Evolutionary conservation across 208 protist species (phyloP), one percentile per base, ranked within the genome.

Genomic region (Novymonas esmeraldas): DNA sequence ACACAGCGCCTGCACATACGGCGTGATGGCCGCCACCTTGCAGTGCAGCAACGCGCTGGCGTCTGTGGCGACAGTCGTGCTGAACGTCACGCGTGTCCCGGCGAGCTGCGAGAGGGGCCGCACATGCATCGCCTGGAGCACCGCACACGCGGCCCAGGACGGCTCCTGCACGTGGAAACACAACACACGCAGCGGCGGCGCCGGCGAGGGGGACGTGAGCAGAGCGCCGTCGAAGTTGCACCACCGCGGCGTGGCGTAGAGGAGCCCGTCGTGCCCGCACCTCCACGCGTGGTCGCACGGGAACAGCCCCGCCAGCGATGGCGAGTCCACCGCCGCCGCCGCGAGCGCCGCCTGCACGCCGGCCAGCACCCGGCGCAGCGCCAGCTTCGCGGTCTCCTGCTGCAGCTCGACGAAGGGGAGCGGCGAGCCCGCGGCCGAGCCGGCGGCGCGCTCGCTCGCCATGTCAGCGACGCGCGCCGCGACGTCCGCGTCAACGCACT

Each of bases 1-100:
- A 16, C 84, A 70, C 69, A 79, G 82, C 10, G 59, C 61, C 57
- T 91, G 87, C 13, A 87, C 70, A 49, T 76, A 81, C 20, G 84
- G 82, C 20, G 68, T 49, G n/a, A 79, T 66, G 2, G 68, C 61
- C 2, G 62, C 72, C 29, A 93, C 76, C n/a, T 38, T 69, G 14
- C 51, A 51, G 48, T 93, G 87, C 28, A 93, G 55, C 10, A 54
- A 39, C 0, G 73, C 59, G 31, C 76, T 62, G 39, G 46, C 60
- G 3, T 61, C 57, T 0, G 70, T 67, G 54, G 75, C 49, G 31
- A 76, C 64, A 10, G 46, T 55, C 1, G 63, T 65, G 11, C 33
- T 39, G 62, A 87, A 81, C 13, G 60, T 67, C 3, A 85, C 80
- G 26, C 67, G 80, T 28, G 73, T 76, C 18, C 79, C 64, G 0